phyloP scores from a whole-genome alignment of 2,329 filamentous ascomycete genomes.

The Gremmenia infestans region DNA sequence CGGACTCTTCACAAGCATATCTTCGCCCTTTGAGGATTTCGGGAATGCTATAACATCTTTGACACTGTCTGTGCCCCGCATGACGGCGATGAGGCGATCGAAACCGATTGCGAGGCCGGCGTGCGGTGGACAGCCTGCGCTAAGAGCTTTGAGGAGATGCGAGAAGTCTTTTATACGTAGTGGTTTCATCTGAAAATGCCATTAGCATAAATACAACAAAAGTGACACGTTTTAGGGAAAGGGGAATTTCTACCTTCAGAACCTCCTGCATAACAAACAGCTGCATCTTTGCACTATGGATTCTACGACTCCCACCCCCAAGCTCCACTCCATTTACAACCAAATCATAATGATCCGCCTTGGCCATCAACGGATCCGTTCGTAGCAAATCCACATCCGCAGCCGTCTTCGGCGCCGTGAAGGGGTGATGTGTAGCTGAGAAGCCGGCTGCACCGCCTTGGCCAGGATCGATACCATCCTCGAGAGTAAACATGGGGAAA shows the following conservation, averaged over 20 bases:
- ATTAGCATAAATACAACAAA: neutral
- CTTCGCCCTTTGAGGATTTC: constrained; percentile 86
- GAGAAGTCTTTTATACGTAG: constrained; percentile 73
- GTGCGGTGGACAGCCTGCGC: constrained; percentile 87
- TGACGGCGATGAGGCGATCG: constrained; percentile 75
- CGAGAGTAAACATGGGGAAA: constrained; percentile 87
- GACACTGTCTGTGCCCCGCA: constrained; percentile 72
- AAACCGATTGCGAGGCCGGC: constrained; percentile 91
- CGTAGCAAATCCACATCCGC: constrained; percentile 71
- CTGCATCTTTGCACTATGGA: constrained; percentile 79
- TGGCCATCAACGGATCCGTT: constrained; percentile 64
- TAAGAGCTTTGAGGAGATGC: constrained; percentile 77
- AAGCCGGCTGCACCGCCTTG: constrained; percentile 80
- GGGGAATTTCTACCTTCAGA: constrained; percentile 45
- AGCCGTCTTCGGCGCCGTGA: constrained; percentile 75
- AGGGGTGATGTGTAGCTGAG: constrained; percentile 88
- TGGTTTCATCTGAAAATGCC: constrained; percentile 32
- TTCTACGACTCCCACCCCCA: constrained; percentile 87
- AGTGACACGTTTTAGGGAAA: neutral
- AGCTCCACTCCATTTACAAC: constrained; percentile 94
- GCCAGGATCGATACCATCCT: constrained; percentile 47
- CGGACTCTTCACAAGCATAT: constrained; percentile 76
- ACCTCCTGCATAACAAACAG: constrained; percentile 80
- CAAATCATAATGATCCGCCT: constrained; percentile 90
- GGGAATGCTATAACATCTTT: constrained; percentile 96